phyloP scores from a whole-genome alignment of 768 basidiomycete species.

The Leucocoprinus leucothites region DNA sequence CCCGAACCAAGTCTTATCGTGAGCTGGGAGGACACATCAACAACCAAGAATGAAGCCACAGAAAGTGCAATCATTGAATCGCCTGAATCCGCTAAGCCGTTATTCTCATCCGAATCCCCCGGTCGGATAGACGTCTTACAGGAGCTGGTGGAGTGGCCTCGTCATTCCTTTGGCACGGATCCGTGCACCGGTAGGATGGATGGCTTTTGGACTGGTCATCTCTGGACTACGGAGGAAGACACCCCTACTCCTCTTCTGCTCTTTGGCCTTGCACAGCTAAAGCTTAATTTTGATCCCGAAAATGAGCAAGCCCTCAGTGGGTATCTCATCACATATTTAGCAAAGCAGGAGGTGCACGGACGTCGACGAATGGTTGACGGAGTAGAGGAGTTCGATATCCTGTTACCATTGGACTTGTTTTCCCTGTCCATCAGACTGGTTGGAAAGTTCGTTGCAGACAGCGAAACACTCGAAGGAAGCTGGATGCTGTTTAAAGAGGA shows the following conservation, averaged over 20 bases:
- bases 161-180: conserved; percentile 1
- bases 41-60: conserved; percentile 1
- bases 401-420: conserved; percentile 5
- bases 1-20: conserved; percentile 1
- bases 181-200: not conserved
- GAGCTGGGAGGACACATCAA: not conserved
- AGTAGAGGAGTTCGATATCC: conserved; percentile 1
- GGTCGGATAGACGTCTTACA: not conserved
- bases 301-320: not conserved
- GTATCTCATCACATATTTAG: not conserved
- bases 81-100: conserved; percentile 1
- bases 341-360: not conserved
- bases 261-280: not conserved
- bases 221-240: not conserved
- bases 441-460: not conserved
- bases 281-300: not conserved
- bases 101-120: not conserved
- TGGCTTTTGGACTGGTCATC: conserved; percentile 5
- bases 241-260: not conserved
- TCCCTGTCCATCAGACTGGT: conserved; percentile 4
- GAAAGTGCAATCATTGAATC: not conserved
- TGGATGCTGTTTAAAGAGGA: not conserved
- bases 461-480: conserved; percentile 2
- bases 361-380: not conserved
- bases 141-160: not conserved